Conservation (phyloP, 257 asterid species). For the Penstemon eatonii region DNA sequence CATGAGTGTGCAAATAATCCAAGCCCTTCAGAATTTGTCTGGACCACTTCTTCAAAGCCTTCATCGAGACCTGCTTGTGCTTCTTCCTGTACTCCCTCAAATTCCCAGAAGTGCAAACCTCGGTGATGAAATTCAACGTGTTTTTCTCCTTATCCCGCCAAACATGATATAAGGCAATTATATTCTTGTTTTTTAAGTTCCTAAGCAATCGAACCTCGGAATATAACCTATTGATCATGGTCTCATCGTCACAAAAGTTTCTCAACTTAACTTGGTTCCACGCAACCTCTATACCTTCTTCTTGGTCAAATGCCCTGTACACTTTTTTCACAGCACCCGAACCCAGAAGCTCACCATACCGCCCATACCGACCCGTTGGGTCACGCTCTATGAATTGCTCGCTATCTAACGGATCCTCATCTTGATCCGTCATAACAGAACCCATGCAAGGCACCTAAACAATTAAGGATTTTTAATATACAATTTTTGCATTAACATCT, state of each 20-base stretch:
- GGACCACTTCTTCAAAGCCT: constrained; percentile 83
- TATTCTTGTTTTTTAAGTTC: constrained; percentile 49
- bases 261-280: constrained; percentile 83
- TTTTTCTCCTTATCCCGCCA: constrained; percentile 64
- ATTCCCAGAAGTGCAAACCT: constrained; percentile 80
- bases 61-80: constrained; percentile 70
- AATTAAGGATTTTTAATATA: neutral
- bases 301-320: constrained; percentile 82
- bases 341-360: constrained; percentile 74
- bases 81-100: constrained; percentile 77
- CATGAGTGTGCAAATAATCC: constrained; percentile 71
- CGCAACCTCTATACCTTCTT: constrained; percentile 89
- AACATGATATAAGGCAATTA: constrained; percentile 58
- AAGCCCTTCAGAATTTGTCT: constrained; percentile 74
- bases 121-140: constrained; percentile 76
- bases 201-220: constrained; percentile 64
- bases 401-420: constrained; percentile 50
- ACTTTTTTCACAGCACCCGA: constrained; percentile 77
- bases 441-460: constrained; percentile 35
- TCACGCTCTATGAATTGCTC: constrained; percentile 45
- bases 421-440: constrained; percentile 40
- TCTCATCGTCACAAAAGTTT: constrained; percentile 47
- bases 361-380: constrained; percentile 73
- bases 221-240: constrained; percentile 53
- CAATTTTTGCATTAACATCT: no score